Evolutionary conservation across 768 basidiomycete species (phyloP), one percentile per base, ranked within the genome.

Genomic region (Boletales sp.): DNA sequence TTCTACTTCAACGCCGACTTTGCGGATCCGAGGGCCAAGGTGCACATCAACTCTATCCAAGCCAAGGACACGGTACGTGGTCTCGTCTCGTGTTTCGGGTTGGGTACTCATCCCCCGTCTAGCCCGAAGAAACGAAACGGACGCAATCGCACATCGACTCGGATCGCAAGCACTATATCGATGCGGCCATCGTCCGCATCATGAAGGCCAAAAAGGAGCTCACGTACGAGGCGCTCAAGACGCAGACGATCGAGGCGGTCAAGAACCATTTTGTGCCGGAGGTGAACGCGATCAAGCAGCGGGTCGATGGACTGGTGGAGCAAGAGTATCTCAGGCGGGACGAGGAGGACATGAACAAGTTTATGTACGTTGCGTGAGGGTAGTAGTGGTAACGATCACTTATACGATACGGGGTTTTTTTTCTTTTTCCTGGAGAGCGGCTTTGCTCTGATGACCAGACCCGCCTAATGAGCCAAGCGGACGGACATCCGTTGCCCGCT

Each of bases 41-140:
- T 99, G 36, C 90, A 90, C 68, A 94, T 98, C 71, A 95, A 94
- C 62, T 90, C 94, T 18, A 95, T 99, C 43, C 97, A 97, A 67
- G 87, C 86, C 14, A 94, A 94, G 63, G 87, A 94, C 57, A 84
- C 92, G 53, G 92, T 94, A 62, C 52, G 87, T 9, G 3, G 11
- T n/a, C 17, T 24, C 45, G 37, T 21, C 14, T 34, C 32, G 21
- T 4, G 21, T 34, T 34, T 34, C 10, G 11, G 32, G 21, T 21
- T 4, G 21, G 21, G 21, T 4, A 21, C 21, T 21, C 21, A 34
- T 14, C 32, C 14, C 32, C 32, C 8, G 10, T 10, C 32, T 34
- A 93, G 92, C 78, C 81, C 32, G 94, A 97, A 62, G 97, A 99
- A 70, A 81, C 86, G 18, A 79, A 80, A 51, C 80, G 83, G 48